phyloP scores from a whole-genome alignment of 1,284 basidiomycete species.

The Sporisorium exsertum region DNA sequence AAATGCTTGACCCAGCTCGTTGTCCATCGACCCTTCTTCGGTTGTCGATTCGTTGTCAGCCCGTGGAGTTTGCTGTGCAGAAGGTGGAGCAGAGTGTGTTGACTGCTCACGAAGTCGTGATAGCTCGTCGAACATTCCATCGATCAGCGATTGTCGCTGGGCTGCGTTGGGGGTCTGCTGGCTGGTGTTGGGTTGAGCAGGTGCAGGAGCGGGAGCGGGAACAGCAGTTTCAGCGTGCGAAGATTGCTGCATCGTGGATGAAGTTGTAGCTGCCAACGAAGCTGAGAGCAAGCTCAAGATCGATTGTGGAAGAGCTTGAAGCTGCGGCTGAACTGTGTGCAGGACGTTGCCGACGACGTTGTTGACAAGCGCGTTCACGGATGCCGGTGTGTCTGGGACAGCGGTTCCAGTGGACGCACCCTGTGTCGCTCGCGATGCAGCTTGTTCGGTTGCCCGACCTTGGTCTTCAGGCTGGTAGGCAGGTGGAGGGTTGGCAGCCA shows the following conservation, averaged over 20 bases:
- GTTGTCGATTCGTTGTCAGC: not conserved
- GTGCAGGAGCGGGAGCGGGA: not conserved
- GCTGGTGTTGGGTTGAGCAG: not conserved
- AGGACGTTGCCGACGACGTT: slow-evolving; percentile 7
- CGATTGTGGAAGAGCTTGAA: slow-evolving; percentile 4
- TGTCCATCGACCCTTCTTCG: not conserved
- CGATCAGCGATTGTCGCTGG: slow-evolving; percentile 31
- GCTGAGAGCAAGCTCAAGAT: slow-evolving; percentile 7
- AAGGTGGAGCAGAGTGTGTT: no score
- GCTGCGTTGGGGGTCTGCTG: not conserved
- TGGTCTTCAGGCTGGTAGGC: not conserved
- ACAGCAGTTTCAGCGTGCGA: not conserved
- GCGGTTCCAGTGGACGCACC: not conserved
- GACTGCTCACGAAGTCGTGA: slow-evolving; percentile 23
- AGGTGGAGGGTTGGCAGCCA: not conserved
- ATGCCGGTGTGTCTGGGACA: not conserved
- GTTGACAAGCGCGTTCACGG: slow-evolving; percentile 1
- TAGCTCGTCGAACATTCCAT: slow-evolving; percentile 33
- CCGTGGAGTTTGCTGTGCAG: slow-evolving; percentile 10
- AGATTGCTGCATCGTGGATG: not conserved
- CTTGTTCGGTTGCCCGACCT: not conserved
- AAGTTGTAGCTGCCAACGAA: not conserved
- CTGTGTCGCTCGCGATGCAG: not conserved
- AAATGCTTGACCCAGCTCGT: slow-evolving; percentile 22
- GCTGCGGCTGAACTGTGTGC: slow-evolving; percentile 22